A percentile compares a stretch with the other conserved stretches of the same genome.
phyloP scores from a whole-genome alignment of 345 rosid genomes.

The Eutrema heterophyllum region DNA sequence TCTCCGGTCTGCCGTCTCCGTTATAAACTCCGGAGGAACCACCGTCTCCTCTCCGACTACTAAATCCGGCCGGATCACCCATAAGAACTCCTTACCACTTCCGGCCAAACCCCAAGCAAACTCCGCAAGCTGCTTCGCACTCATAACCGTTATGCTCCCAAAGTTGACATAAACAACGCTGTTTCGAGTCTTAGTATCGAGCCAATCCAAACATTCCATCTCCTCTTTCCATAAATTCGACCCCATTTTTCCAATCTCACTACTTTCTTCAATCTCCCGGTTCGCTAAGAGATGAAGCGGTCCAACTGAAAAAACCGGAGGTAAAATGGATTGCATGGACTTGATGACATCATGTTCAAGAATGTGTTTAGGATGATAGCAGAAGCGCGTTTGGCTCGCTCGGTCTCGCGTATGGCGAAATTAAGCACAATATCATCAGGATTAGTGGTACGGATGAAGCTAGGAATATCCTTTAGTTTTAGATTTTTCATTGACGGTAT shows the following conservation, averaged over 20 bases:
- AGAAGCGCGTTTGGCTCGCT: conserved; percentile 34
- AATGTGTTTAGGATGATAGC: conserved; percentile 54
- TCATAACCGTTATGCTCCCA: conserved; percentile 59
- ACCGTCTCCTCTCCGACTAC: conserved; percentile 41
- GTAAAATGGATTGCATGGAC: conserved; percentile 33
- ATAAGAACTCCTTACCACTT: conserved; percentile 45
- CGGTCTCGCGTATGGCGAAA: neutral
- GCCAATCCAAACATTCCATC: conserved; percentile 43
- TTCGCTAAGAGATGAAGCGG: conserved; percentile 39
- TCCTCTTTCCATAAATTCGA: conserved; percentile 62
- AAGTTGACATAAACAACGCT: conserved; percentile 61
- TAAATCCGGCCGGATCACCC: conserved; percentile 60
- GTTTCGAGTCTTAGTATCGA: conserved; percentile 36
- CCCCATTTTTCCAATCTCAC: conserved; percentile 20
- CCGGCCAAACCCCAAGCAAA: conserved; percentile 68
- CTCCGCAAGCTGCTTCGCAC: conserved; percentile 39
- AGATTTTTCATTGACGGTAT: conserved; percentile 35
- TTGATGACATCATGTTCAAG: conserved; percentile 36
- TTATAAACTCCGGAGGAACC: conserved; percentile 37
- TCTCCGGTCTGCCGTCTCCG: conserved; percentile 36
- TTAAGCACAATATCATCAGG: conserved; percentile 29
- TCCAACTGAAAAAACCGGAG: conserved; percentile 44
- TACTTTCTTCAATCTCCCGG: conserved; percentile 1
- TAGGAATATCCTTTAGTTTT: conserved; percentile 29
- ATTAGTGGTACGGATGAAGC: conserved; percentile 31